Conservation (phyloP, 2,329 filamentous ascomycete genomes). For the Aulographum hederae region DNA sequence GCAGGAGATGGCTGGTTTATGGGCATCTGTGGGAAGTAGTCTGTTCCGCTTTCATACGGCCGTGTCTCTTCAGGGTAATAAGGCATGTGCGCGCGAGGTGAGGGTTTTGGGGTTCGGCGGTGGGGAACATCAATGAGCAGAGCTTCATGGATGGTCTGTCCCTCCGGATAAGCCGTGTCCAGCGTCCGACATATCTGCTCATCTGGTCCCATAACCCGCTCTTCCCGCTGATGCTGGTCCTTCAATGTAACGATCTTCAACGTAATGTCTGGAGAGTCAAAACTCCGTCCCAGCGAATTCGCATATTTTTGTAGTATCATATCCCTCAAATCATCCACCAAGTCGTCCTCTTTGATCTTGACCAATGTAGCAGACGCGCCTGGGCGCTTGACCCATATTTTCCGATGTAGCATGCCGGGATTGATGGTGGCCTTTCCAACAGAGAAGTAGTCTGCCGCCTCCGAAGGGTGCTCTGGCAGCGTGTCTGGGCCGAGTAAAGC, state of each 20-base stretch:
- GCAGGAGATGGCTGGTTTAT: constrained; percentile 18
- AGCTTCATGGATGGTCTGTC: constrained; percentile 76
- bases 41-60: constrained; percentile 50
- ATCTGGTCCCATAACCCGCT: constrained; percentile 65
- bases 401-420: constrained; percentile 43
- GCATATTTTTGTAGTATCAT: constrained; percentile 84
- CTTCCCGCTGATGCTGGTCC: constrained; percentile 23
- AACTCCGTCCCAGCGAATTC: constrained; percentile 76
- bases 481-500: not conserved
- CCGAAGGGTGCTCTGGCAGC: not conserved
- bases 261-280: constrained; percentile 78
- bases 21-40: constrained; percentile 64
- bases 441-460: constrained; percentile 4
- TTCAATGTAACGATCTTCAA: constrained; percentile 63
- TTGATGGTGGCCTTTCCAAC: not conserved
- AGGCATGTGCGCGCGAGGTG: constrained; percentile 41
- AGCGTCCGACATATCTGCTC: constrained; percentile 64
- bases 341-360: constrained; percentile 66
- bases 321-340: constrained; percentile 89
- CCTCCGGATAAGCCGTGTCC: constrained; percentile 69
- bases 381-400: constrained; percentile 88
- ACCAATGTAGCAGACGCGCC: constrained; percentile 75
- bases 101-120: constrained; percentile 61
- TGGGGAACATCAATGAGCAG: constrained; percentile 74
- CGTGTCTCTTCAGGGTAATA: constrained; percentile 40